Base-by-base conservation (phyloP, 495 filamentous ascomycete species). In the Evernia prunastri region DNA sequence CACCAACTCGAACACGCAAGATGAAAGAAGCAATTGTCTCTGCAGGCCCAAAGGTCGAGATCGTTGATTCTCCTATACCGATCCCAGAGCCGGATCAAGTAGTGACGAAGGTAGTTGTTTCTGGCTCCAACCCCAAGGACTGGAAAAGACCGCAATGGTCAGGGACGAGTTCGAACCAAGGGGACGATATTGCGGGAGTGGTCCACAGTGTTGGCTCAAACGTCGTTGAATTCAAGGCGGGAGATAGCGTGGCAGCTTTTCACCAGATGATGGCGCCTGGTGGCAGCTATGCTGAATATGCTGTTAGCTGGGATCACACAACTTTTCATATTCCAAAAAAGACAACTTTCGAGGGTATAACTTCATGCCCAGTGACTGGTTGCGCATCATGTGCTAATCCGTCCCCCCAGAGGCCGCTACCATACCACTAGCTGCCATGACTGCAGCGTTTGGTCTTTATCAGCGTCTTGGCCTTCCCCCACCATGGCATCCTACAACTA, bases 41-140 rank as follows among this genome's bases (percentile, higher is more conserved):
- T 66, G 70, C 71, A 37, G 82, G 79, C 69, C 68, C 78, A 25
- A 75, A 76, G 63, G 87, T 89, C 75, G 67, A 82, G 51, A 82
- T 91, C 64, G 73, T 84, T 57, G 85, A 90, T 66, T 80, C 80
- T 37, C 77, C 83, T n/a, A 81, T 88, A 62, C 89, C 89, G 1
- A 74, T 73, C 27, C 86, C 86, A 0, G 76, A 79, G 54, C 74
- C 79, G 6, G 79, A 83, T 63, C 82, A 94, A 63, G 76, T 92
- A 31, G 78, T 92, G 20, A 92, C 88, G 68, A 84, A 84, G 63
- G 87, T 91, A 42, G 75, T 87, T 15, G 84, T 86, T 9, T 81
- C 79, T 45, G 87, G 87, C 25, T 85, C 83, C 27, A 92, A 92
- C 71, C 90, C 90, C 4, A 92, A 92, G 70, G 90, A 93, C 75